Percentiles rank a stretch among this genome's conserved stretches.
These are phyloP conservation scores for Hypomontagnella submonticulosa DNA, from an alignment of 495 filamentous ascomycete species.

Conservation along the genomic window DNA sequence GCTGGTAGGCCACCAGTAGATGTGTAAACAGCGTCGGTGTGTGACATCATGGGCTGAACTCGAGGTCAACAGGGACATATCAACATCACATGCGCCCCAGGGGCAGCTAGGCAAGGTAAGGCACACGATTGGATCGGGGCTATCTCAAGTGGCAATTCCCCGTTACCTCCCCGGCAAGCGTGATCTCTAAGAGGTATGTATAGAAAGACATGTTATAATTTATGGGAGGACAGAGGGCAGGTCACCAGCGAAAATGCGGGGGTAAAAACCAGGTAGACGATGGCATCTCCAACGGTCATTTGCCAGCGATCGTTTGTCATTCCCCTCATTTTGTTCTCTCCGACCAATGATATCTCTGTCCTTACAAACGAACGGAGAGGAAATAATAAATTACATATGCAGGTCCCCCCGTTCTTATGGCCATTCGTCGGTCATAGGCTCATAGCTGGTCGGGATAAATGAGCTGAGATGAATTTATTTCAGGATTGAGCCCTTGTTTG, in stretches of 20 bases:
- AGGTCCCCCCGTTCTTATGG: slow-evolving; percentile 15
- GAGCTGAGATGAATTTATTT: slow-evolving; percentile 1
- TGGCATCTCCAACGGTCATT: slow-evolving; percentile 29
- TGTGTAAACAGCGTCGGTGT: slow-evolving; percentile 26
- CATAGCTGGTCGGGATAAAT: slow-evolving; percentile 21
- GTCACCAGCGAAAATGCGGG: slow-evolving; percentile 24
- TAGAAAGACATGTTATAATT: background rate
- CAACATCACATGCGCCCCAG: slow-evolving; percentile 31
- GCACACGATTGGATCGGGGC: slow-evolving; percentile 31
- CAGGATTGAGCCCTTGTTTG: background rate
- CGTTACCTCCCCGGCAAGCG: slow-evolving; percentile 27
- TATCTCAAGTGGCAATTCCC: slow-evolving; percentile 8
- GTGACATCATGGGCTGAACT: slow-evolving; percentile 42
- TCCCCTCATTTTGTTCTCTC: slow-evolving; percentile 14
- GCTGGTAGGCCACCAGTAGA: slow-evolving; percentile 17
- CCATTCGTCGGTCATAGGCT: slow-evolving; percentile 8
- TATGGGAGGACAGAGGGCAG: slow-evolving; percentile 3
- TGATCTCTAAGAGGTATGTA: background rate
- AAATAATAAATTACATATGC: slow-evolving; percentile 23
- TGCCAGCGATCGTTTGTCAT: slow-evolving; percentile 9
- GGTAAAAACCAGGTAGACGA: slow-evolving; percentile 9
- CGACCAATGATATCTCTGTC: slow-evolving; percentile 14
- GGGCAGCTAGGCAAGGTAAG: slow-evolving; percentile 14
- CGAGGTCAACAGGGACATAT: slow-evolving; percentile 10
- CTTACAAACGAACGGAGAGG: background rate